Base-by-base conservation (phyloP, 768 basidiomycete genomes). In the Kwoniella shandongensis region DNA sequence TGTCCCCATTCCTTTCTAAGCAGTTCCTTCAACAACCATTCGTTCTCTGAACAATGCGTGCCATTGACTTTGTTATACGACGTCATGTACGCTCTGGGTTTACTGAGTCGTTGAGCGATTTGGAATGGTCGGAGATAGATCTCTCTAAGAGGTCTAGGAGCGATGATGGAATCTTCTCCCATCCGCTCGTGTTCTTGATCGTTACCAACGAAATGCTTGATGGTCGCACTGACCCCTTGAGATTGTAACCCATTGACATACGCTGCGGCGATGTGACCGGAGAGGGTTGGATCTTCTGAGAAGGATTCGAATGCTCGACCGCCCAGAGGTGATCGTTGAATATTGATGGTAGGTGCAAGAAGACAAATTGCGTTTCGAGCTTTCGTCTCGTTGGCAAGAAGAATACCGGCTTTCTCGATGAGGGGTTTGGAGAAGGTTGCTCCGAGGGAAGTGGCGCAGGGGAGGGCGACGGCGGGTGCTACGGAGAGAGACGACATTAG, bases 191-290 rank as follows among this genome's bases (percentile, higher is more conserved):
- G 81, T 71, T 89, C 88, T 73, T 88, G 88, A 78, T 90, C 88
- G 66, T 90, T 91, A 23, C 82, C 84, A 18, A 86, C 84, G 61
- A 88, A 90, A 70, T 91, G 89, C 72, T 91, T 91, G 79, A 90
- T 86, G 2, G 86, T 81, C 4, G 84, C 81, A 18, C 85, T 87
- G 42, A 91, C 84, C 1, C 88, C 88, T n/a, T 83, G 82, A 18
- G 75, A 82, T 75, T 91, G 89, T 2, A 89, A 81, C 6, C 88
- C 88, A 48, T 83, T 84, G n/a, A 88, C 81, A 63, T 88, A 90
- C 15, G 86, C 81, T 0, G 86, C 82, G 1, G 87, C 83, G 17
- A 88, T 81, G 61, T 82, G 78, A 7, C 88, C 89, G 5, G 86
- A 87, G 4, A 90, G 80, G 57, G 82, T 76, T 0, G 88, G 88